Percentiles rank a stretch among this genome's conserved stretches.
Evolutionary conservation across 192 early-diverging fungal genomes (phyloP).

Genomic region (Backusella morwellensis): DNA sequence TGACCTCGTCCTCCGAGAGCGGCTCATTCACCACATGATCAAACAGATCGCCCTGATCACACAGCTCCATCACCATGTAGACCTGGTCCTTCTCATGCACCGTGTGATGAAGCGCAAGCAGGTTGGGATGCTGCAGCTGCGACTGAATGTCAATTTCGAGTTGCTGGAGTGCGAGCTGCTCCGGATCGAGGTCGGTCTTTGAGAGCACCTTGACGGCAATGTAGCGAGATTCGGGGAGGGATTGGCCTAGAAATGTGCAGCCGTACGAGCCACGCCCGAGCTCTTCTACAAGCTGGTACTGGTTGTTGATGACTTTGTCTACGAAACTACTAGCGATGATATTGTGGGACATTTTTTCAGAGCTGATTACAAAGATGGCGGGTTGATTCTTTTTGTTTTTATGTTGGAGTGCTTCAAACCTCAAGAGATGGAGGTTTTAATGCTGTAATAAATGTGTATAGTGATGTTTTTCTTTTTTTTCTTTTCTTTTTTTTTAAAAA

Average conservation of each 20-base stretch:
- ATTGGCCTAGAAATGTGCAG: conserved; percentile 68
- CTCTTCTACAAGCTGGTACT: conserved; percentile 46
- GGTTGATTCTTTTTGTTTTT: too few species aligned
- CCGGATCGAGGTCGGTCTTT: conserved; percentile 41
- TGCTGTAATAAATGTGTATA: too few species aligned
- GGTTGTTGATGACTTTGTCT: neutral
- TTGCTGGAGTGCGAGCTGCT: conserved; percentile 48
- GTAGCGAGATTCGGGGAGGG: conserved; percentile 36
- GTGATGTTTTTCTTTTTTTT: too few species aligned
- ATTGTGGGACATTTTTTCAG: neutral
- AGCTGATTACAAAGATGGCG: too few species aligned
- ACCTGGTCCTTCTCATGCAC: conserved; percentile 85
- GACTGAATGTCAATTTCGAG: conserved; percentile 59
- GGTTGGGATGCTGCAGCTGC: conserved; percentile 68
- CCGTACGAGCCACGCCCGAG: conserved; percentile 76
- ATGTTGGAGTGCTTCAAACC: too few species aligned
- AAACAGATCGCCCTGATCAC: conserved; percentile 87
- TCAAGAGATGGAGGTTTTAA: too few species aligned
- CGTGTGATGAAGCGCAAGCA: conserved; percentile 84
- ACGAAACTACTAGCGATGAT: neutral
- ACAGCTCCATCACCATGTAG: conserved; percentile 94
- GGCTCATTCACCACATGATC: conserved; percentile 85
- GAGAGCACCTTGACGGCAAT: conserved; percentile 61
- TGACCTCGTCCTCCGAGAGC: conserved; percentile 49
- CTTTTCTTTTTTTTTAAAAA: too few species aligned